These are phyloP conservation scores for Spinacia oleracea DNA, from an alignment of 179 eudicot species.

Conservation along the genomic window DNA sequence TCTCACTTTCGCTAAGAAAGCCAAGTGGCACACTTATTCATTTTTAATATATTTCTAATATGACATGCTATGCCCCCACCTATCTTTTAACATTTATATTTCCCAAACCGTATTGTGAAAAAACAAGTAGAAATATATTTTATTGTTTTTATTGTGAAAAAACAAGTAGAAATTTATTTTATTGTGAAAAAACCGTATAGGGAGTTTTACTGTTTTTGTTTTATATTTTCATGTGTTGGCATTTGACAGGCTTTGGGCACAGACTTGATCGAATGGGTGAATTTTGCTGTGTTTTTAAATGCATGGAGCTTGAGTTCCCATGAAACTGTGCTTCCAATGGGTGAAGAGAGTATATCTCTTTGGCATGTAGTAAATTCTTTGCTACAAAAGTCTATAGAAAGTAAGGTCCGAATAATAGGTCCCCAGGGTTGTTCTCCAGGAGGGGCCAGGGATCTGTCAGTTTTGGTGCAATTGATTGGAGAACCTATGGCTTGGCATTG, in stretches of 20 bases:
- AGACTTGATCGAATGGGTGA: conserved; percentile 75
- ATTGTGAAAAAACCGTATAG: no score
- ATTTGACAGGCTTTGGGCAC: conserved; percentile 61
- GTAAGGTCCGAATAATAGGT: conserved; percentile 44
- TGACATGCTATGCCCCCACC: background rate
- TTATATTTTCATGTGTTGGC: conserved; percentile 20
- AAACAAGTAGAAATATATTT: no score
- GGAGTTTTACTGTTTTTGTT: background rate
- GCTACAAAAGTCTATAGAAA: conserved; percentile 47
- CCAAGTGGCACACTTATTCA: background rate
- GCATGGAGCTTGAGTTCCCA: conserved; percentile 75
- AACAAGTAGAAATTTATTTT: no score
- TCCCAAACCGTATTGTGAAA: background rate
- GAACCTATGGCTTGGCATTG: conserved; percentile 88
- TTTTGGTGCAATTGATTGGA: conserved; percentile 69
- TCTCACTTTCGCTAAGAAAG: background rate
- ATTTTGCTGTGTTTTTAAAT: conserved; percentile 73
- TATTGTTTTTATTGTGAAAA: no score
- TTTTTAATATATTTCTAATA: background rate
- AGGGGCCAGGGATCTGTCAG: conserved; percentile 51
- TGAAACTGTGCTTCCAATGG: conserved; percentile 37
- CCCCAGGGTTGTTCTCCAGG: conserved; percentile 55
- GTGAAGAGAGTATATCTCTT: conserved; percentile 34
- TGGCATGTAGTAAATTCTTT: conserved; percentile 64
- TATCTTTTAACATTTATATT: background rate